Evolutionary conservation across 2,329 filamentous ascomycete species (phyloP).

Genomic region (Dactylellina sp.): DNA sequence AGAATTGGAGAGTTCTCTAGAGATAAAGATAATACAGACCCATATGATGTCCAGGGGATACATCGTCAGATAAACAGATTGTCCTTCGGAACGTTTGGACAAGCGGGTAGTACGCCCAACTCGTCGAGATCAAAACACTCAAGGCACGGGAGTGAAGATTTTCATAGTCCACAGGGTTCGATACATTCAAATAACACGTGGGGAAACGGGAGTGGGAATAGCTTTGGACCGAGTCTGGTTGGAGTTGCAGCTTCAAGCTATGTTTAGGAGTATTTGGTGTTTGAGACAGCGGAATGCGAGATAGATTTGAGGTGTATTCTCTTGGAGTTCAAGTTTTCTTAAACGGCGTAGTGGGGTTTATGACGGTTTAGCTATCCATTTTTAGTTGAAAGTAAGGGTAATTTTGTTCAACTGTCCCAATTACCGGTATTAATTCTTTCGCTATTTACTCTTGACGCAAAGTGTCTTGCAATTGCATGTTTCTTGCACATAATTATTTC

Average conservation of each 20-base stretch:
- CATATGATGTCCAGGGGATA: slow-evolving; percentile 33
- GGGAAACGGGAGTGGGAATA: slow-evolving; percentile 26
- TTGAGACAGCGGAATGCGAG: background rate
- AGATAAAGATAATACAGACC: slow-evolving; percentile 15
- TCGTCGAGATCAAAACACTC: slow-evolving; percentile 19
- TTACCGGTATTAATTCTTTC: too few species aligned
- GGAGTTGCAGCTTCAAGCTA: slow-evolving; percentile 28
- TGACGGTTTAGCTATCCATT: too few species aligned
- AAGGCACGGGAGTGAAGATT: slow-evolving; percentile 26
- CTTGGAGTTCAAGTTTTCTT: background rate
- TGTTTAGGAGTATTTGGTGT: slow-evolving; percentile 16
- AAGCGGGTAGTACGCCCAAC: background rate
- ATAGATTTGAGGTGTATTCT: background rate
- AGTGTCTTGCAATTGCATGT: background rate
- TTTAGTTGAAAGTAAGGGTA: background rate
- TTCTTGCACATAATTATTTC: background rate
- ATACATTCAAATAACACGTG: slow-evolving; percentile 16
- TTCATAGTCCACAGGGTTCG: slow-evolving; percentile 9
- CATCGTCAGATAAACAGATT: slow-evolving; percentile 42
- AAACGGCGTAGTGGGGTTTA: background rate
- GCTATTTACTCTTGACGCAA: too few species aligned
- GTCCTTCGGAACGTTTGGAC: slow-evolving; percentile 50
- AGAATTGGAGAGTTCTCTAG: slow-evolving; percentile 21
- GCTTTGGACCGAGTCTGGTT: slow-evolving; percentile 1
- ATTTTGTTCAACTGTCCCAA: too few species aligned